Base-by-base conservation (phyloP, 768 basidiomycete species). In the Pholiota molesta region DNA sequence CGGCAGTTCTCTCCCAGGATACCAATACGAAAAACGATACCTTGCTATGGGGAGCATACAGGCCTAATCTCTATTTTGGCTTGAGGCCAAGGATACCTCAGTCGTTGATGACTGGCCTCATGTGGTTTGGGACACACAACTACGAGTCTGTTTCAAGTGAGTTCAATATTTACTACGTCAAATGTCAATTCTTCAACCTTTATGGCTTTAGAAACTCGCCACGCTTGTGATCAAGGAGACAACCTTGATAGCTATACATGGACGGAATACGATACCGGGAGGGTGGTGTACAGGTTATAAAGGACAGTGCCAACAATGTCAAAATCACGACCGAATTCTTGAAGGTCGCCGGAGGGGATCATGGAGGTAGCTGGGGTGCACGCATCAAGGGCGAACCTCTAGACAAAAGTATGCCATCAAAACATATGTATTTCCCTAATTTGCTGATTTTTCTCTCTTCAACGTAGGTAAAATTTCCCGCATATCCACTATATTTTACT, bases 11-110 rank as follows among this genome's bases (percentile, higher is more conserved):
- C 17, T 75, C 81, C 2, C 68, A 74, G 8, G 63, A 75, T 17
- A 21, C 57, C 33, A 11, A 17, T 21, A n/a, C 42, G 29, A 49
- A 37, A n/a, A 85, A 89, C 67, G 78, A 80, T 65, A 83, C 86
- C 13, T 75, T 91, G 29, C 72, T 92, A 73, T 95, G 93, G 93
- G 94, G 94, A 1, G 80, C 91, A 0, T 97, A 95, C 75, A 80
- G 96, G 44, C 94, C 96, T 0, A 93, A 94, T 69, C 83, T 97
- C n/a, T 99, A 99, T 77, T 97, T 97, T 75, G 96, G 96, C 19
- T 80, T 97, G 49, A 79, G 93, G 53, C 93, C 96, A 13, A 83
- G 90, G 47, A 77, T 94, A 64, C 94, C 95, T 0, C 86, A 92
- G 68, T 94, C 92, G n/a, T 82, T 98, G 28, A 85, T 95, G 87